phyloP scores from a whole-genome alignment of 495 filamentous ascomycete genomes.

The Trichoderma virens region DNA sequence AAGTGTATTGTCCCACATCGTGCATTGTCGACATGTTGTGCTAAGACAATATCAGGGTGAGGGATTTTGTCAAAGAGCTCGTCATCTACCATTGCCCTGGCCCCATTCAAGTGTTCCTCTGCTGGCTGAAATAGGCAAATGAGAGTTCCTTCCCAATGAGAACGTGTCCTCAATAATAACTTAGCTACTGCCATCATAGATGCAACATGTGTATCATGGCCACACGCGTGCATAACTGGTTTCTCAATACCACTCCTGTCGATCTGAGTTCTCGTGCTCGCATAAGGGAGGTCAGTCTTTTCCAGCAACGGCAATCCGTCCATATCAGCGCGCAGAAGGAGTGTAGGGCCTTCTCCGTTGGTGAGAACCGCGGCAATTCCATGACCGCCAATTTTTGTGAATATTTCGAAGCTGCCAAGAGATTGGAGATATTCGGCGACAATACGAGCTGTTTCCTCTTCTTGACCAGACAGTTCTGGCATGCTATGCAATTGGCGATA shows the following conservation, averaged over 20 bases:
- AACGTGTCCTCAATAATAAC: conserved; percentile 31
- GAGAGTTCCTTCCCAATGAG: conserved; percentile 49
- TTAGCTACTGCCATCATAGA: conserved; percentile 43
- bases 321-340: conserved; percentile 54
- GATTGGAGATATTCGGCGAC: conserved; percentile 32
- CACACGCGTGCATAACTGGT: conserved; percentile 61
- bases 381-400: conserved; percentile 15
- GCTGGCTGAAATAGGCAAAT: conserved; percentile 54
- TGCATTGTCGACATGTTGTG: not conserved
- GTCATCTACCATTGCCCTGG: conserved; percentile 53
- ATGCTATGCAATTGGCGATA: no score
- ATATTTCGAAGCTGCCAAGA: conserved; percentile 36
- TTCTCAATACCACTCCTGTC: conserved; percentile 37
- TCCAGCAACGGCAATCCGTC: conserved; percentile 56
- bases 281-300: conserved; percentile 47
- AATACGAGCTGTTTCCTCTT: conserved; percentile 35
- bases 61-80: conserved; percentile 41
- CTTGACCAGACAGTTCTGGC: conserved; percentile 49
- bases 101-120: conserved; percentile 50
- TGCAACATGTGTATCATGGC: conserved; percentile 57
- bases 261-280: conserved; percentile 34
- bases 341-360: conserved; percentile 48
- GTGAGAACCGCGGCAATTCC: conserved; percentile 5
- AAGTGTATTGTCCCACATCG: not conserved
- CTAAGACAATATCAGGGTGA: not conserved